Conservation (phyloP, 1,139 yeast genomes). For the Meyerozyma guilliermondii region DNA sequence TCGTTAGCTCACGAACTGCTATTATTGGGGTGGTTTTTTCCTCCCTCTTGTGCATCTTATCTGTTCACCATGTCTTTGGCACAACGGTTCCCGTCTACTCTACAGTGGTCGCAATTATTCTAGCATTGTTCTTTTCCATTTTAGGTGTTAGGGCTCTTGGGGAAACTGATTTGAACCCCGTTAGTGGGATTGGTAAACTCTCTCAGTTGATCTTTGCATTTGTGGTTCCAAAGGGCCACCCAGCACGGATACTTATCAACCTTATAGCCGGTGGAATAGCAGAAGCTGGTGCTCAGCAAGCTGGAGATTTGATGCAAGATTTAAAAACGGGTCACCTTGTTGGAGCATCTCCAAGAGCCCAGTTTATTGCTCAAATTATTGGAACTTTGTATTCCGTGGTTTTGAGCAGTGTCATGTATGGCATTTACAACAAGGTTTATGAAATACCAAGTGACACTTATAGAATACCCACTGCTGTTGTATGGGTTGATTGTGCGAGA, state of each 20-base stretch:
- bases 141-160: slow-evolving; percentile 93
- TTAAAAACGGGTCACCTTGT: slow-evolving; percentile 87
- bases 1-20: slow-evolving; percentile 50
- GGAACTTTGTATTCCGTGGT: slow-evolving; percentile 84
- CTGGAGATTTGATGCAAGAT: slow-evolving; percentile 97
- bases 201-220: slow-evolving; percentile 86
- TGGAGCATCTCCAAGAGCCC: slow-evolving; percentile 92
- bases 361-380: slow-evolving; percentile 80
- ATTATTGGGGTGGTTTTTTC: slow-evolving; percentile 60
- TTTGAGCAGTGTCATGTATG: slow-evolving; percentile 76
- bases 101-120: slow-evolving; percentile 56
- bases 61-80: slow-evolving; percentile 68
- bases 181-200: slow-evolving; percentile 90
- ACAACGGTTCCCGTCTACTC: slow-evolving; percentile 67
- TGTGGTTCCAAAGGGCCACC: slow-evolving; percentile 69
- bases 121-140: slow-evolving; percentile 76
- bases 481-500: slow-evolving; percentile 95
- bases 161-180: slow-evolving; percentile 95
- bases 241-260: slow-evolving; percentile 79
- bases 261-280: slow-evolving; percentile 95
- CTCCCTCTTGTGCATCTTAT: slow-evolving; percentile 57
- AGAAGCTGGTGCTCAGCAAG: slow-evolving; percentile 98
- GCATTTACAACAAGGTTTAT: slow-evolving; percentile 74
- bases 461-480: slow-evolving; percentile 89
- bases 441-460: slow-evolving; percentile 77